phyloP scores from a whole-genome alignment of 1,284 basidiomycete genomes.

The Ceratobasidium sp. region DNA sequence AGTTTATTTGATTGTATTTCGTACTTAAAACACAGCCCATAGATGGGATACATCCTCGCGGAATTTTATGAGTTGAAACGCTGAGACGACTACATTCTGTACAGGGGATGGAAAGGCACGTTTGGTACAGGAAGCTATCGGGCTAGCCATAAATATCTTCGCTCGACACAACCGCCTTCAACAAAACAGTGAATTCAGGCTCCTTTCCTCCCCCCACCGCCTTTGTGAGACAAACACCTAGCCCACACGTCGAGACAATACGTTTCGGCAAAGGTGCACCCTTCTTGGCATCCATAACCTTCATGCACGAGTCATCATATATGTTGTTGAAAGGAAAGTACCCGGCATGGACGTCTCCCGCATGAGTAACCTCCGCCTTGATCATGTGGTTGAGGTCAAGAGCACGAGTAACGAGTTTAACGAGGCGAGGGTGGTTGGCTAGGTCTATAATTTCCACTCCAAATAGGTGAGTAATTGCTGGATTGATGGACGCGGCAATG shows the following conservation, averaged over 20 bases:
- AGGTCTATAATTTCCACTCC: background rate
- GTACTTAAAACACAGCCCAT: too few relatives aligned
- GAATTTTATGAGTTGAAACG: too few relatives aligned
- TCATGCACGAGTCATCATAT: background rate
- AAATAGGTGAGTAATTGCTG: background rate
- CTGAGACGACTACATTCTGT: too few relatives aligned
- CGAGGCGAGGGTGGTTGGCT: background rate
- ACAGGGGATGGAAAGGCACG: too few relatives aligned
- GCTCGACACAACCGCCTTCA: background rate
- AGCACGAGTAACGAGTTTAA: background rate
- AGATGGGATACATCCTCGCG: too few relatives aligned
- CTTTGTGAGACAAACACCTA: conserved; percentile 1
- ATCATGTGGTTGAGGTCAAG: background rate
- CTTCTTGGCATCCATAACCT: background rate
- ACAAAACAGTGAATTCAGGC: background rate
- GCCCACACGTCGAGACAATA: conserved; percentile 1
- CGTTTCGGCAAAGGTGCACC: background rate
- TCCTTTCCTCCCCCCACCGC: conserved; percentile 3
- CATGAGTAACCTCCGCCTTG: background rate
- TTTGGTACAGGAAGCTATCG: too few relatives aligned
- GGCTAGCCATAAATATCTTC: background rate
- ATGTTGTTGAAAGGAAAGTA: background rate
- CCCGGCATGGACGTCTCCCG: background rate
- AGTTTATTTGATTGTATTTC: too few relatives aligned
- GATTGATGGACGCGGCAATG: background rate